Conservation (phyloP, 306 rosid species). For the Prunus armeniaca region DNA sequence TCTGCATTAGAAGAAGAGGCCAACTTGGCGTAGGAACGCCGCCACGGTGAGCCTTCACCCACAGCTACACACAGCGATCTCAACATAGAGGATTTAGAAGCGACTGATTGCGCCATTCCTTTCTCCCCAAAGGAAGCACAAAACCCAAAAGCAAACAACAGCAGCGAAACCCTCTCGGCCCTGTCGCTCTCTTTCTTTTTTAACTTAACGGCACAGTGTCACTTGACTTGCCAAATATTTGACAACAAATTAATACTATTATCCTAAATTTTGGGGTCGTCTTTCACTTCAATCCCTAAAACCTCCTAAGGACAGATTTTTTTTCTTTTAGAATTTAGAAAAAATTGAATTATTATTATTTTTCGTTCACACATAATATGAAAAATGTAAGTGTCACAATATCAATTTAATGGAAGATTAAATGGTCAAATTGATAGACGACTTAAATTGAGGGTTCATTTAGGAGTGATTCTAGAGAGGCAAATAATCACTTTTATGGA, state of each 20-base stretch:
- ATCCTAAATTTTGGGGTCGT: too few relatives aligned
- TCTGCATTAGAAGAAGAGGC: slow-evolving; percentile 12
- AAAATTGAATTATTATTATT: too few relatives aligned
- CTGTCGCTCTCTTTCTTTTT: background rate
- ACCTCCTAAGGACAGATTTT: too few relatives aligned
- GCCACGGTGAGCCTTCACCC: background rate
- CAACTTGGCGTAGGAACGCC: slow-evolving; percentile 8
- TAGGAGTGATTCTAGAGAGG: rapidly evolving
- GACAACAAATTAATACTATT: too few relatives aligned
- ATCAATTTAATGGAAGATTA: too few relatives aligned
- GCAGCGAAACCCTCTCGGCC: background rate
- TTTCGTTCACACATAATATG: too few relatives aligned
- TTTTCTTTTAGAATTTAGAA: too few relatives aligned
- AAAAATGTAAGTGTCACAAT: too few relatives aligned
- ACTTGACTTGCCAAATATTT: background rate
- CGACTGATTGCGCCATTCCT: background rate
- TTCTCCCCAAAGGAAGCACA: background rate
- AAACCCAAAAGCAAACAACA: background rate
- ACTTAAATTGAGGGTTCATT: too few relatives aligned
- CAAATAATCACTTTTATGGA: too few relatives aligned
- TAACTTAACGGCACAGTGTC: background rate
- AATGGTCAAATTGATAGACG: too few relatives aligned
- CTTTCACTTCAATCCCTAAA: too few relatives aligned
- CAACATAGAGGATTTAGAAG: background rate
- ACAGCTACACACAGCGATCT: background rate